Evolutionary conservation across 2,329 filamentous ascomycete species (phyloP), one percentile per base, ranked within the genome.

Genomic region (Phaeophleospora eucalypticola): DNA sequence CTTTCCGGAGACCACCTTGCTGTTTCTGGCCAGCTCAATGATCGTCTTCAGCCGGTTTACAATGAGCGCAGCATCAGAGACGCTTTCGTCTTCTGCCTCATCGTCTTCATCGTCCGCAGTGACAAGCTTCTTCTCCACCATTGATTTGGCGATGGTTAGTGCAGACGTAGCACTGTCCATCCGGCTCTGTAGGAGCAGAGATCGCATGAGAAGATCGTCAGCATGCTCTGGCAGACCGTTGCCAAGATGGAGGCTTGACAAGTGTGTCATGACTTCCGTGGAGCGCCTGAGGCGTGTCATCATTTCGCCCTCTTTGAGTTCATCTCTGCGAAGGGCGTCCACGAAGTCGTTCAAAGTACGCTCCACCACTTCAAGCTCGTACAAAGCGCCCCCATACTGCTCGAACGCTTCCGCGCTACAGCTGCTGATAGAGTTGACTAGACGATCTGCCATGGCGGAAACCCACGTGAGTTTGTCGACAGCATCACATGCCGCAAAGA

Each of bases 321-420:
- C 89, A 57, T 95, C 89, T 43, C 82, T 83, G 54, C 89, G 84
- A 45, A 96, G 66, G 4, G 82, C 82, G 54, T 96, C 90, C 46
- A 97, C 87, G 81, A 89, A 95, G 45, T 79, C 80, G 62, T 95
- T 95, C 41, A 97, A 71, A 0, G 87, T 87, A 47, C 89, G 80
- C 70, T 98, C 93, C 9, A 97, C 88, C 0, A 90, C 89, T 64
- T 95, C 88, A 41, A 97, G 75, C 66, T 97, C 93, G 58, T 89
- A 87, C 48, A 93, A 69, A 2, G 89, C 87, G 35, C 84, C 83
- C 59, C 89, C 85, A 57, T 89, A 93, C 54, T 76, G 82, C 37
- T 79, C 78, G 65, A 97, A 97, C 48, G 88, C 81, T 39, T 87
- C 82, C 1, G 86, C 74, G 2, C 86, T 84, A 68, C 89, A 94